Conservation (phyloP, 2,329 filamentous ascomycete species). For the Fusarium brachygibbosum region DNA sequence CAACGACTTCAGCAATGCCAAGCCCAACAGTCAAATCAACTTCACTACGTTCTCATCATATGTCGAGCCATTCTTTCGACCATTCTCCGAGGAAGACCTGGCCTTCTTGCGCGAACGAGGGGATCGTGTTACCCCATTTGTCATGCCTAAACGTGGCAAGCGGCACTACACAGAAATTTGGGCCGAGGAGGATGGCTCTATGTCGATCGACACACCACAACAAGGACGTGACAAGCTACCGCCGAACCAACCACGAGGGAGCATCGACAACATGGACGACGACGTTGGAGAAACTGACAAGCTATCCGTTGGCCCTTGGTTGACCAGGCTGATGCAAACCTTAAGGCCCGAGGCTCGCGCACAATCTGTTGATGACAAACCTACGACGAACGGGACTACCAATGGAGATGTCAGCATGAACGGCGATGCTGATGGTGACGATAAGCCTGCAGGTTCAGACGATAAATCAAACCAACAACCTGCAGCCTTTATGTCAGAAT, state of each 20-base stretch:
- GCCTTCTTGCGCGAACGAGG: conserved; percentile 92
- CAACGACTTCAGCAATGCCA: conserved; percentile 94
- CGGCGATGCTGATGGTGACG: conserved; percentile 60
- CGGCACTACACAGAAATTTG: conserved; percentile 90
- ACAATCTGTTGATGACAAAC: conserved; percentile 68
- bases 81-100: conserved; percentile 92
- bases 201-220: conserved; percentile 77
- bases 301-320: conserved; percentile 87
- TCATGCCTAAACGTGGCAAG: conserved; percentile 87
- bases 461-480: conserved; percentile 67
- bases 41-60: conserved; percentile 94
- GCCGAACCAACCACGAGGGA: conserved; percentile 86
- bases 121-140: conserved; percentile 84
- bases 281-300: conserved; percentile 89
- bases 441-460: conserved; percentile 52
- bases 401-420: conserved; percentile 70
- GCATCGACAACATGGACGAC: conserved; percentile 88
- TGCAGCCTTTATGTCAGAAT: conserved; percentile 84
- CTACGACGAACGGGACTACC: conserved; percentile 64
- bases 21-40: conserved; percentile 93
- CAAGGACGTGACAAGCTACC: conserved; percentile 75
- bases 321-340: conserved; percentile 83
- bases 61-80: conserved; percentile 90
- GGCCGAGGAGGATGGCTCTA: conserved; percentile 91
- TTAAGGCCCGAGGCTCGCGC: conserved; percentile 81